These are phyloP conservation scores for Yamadazyma kitorensis DNA, from an alignment of 805 yeast species.

Conservation along the genomic window DNA sequence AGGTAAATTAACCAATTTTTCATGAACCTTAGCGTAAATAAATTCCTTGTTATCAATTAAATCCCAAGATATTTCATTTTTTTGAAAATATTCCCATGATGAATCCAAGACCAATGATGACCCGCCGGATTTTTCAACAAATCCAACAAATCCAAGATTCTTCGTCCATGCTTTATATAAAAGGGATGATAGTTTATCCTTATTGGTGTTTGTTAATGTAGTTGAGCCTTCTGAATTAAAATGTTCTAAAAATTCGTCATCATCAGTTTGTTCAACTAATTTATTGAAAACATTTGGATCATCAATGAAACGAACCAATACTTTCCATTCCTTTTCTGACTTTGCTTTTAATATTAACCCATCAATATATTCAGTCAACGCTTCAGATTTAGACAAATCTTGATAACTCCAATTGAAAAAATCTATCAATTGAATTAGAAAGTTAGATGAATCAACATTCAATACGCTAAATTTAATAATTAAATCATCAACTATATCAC, in stretches of 20 bases:
- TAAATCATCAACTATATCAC: slow-evolving; percentile 11
- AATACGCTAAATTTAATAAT: slow-evolving; percentile 8
- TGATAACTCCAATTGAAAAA: slow-evolving; percentile 6
- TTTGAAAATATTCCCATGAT: slow-evolving; percentile 8
- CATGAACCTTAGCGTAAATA: slow-evolving; percentile 4
- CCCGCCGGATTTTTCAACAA: slow-evolving; percentile 4
- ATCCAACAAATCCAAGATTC: slow-evolving; percentile 1
- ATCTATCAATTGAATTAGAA: slow-evolving; percentile 4
- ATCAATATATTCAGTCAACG: slow-evolving; percentile 28
- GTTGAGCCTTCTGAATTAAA: slow-evolving; percentile 1
- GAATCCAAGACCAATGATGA: slow-evolving; percentile 5
- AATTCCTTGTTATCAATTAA: neutral
- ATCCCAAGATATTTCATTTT: slow-evolving; percentile 4
- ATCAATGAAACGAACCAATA: slow-evolving; percentile 19
- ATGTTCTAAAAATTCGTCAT: slow-evolving; percentile 2
- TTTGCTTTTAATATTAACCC: slow-evolving; percentile 24
- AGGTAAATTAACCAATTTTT: slow-evolving; percentile 1
- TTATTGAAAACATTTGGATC: slow-evolving; percentile 7
- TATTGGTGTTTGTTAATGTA: neutral
- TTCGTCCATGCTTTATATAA: slow-evolving; percentile 4
- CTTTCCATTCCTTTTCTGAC: slow-evolving; percentile 17
- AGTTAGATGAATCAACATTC: slow-evolving; percentile 5
- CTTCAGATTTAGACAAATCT: slow-evolving; percentile 7
- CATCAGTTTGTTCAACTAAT: slow-evolving; percentile 3
- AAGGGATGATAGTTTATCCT: neutral